Base-by-base conservation (phyloP, 2,329 filamentous ascomycete species). In the Claviceps citrina region DNA sequence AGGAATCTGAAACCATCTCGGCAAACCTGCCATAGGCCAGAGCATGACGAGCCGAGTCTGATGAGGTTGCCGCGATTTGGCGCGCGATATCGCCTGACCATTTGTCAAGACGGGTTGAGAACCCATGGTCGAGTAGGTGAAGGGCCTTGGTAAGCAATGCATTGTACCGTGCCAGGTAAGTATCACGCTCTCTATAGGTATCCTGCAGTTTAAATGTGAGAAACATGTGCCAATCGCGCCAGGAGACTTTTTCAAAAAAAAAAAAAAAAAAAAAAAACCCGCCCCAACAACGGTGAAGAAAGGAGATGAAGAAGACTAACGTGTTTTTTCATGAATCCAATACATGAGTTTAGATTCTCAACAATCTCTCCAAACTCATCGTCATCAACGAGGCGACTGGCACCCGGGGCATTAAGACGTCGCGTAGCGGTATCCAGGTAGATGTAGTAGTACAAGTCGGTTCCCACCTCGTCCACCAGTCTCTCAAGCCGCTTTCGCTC, bases 391-490 rank as follows among this genome's bases (percentile, higher is more conserved):
- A 94, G 69, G 42, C 81, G 85, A 36, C 84, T 79, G 16, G 89
- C 87, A 1, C 87, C 86, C 0, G 91, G 87, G 0, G 87, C 87
- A 64, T 96, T 96, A 43, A 98, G 73, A 12, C 86, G 75, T 41
- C 87, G 74, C 0, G 86, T 94, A 44, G 89, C 86, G 35, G 81
- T 86, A 47, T 98, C 91, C 5, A 98, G 71, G 54, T 94, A 95
- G 16, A 82, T 76, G 58, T 98, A 98, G 60, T 93, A 95, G 54
- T 87, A 79, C n/a, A 95, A 66, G 50, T 95, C 93, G 19, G 84
- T 82, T 20, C 84, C 81, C 42, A 98, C 81, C 43, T 86, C 80
- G 48, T 93, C 76, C 3, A 86, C 85, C 31, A 98, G 70, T 47
- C 71, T 73, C 45, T 84, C 78, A 31, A 95, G 70, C 19, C 83